Base-by-base conservation (phyloP, 345 rosid species). In the Kernera saxatilis region DNA sequence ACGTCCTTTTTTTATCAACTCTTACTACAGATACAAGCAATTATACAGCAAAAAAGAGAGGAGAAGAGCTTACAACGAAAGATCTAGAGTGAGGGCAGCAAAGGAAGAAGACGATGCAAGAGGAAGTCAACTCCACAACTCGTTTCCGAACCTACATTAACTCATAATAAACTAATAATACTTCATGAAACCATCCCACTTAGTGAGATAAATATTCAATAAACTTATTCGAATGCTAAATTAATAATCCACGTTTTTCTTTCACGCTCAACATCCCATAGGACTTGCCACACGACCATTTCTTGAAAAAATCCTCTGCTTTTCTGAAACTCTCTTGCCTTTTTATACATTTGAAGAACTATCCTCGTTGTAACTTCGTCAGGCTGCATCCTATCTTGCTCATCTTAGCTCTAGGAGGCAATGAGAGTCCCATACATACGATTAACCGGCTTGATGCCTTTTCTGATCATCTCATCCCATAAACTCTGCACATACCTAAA, bases 341-440 rank as follows among this genome's bases (percentile, higher is more conserved):
- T 94, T 82, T 94, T 94, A 68, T 83, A 89, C 96, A 94, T 84
- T 67, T 93, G 97, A 75, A 93, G 79, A 44, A 91, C 85, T 26
- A 77, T 81, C 5, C 93, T 96, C 72, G 82, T 89, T 0, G 96
- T 93, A 22, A 91, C 94, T 81, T 89, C 91, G 44, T 91, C 97
- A 3, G 96, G 97, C 58, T 79, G 84, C 82, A 93, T 80, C 54
- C 92, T 19, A 60, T 82, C 73, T 84, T 78, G 36, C 74, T 86
- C 98, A 91, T 89, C 84, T 43, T n/a, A n/a, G n/a, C n/a, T n/a
- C n/a, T n/a, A n/a, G n/a, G n/a, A n/a, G n/a, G n/a, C 98, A 76
- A 87, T 89, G 70, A 89, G 79, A 37, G 96, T 91, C 76, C 96
- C 96, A 67, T 86, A 93, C 9, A 96, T 87, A 5, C 91, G 89